These are phyloP conservation scores for Cordyceps farinosa DNA, from an alignment of 2,329 filamentous ascomycete species.

Conservation along the genomic window DNA sequence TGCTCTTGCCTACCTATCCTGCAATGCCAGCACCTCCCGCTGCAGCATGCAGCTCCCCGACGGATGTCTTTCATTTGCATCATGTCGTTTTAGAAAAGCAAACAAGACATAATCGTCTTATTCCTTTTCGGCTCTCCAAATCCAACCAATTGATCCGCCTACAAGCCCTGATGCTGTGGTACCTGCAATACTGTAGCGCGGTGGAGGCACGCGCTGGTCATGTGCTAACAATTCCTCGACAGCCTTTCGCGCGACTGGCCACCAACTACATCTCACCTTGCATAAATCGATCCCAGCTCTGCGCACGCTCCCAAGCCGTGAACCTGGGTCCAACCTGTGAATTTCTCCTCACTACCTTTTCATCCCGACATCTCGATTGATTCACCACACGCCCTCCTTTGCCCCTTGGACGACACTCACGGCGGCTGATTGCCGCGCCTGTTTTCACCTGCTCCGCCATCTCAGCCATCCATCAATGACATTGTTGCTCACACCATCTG, in stretches of 20 bases:
- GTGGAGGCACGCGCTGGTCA: neutral
- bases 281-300: neutral
- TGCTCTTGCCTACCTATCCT: no score
- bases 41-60: no score
- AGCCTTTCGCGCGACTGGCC: neutral
- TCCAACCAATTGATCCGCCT: neutral
- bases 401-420: neutral
- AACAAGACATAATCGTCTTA: no score
- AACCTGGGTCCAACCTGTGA: neutral
- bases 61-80: no score
- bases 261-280: conserved; percentile 1
- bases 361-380: neutral
- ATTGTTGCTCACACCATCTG: neutral
- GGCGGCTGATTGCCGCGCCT: conserved; percentile 9
- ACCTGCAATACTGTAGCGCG: neutral
- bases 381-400: neutral
- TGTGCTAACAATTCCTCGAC: conserved; percentile 17
- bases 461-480: neutral
- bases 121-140: neutral
- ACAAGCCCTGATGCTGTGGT: conserved; percentile 4
- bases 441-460: neutral
- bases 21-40: no score
- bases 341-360: neutral
- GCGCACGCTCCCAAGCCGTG: neutral
- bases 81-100: no score